Conservation (phyloP, 2,329 filamentous ascomycete species). For the Diaporthe citrichinensis region DNA sequence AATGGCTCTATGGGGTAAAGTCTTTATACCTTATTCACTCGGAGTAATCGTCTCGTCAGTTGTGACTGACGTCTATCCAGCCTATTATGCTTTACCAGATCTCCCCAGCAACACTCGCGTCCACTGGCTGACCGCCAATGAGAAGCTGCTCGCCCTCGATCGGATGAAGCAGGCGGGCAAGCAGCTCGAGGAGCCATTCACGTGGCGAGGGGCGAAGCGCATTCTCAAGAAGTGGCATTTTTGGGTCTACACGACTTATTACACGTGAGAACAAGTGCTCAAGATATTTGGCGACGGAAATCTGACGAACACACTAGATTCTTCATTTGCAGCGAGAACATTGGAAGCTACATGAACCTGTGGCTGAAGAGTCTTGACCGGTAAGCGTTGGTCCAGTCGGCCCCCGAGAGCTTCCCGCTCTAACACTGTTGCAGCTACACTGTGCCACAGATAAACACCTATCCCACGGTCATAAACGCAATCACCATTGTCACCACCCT, state of each 20-base stretch:
- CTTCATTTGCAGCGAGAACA: slow-evolving; percentile 48
- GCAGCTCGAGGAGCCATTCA: slow-evolving; percentile 45
- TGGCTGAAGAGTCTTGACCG: slow-evolving; percentile 45
- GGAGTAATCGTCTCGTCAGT: neutral
- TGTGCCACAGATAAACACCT: slow-evolving; percentile 50
- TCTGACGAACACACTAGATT: slow-evolving; percentile 41
- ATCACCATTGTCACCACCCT: slow-evolving; percentile 47
- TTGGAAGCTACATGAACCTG: slow-evolving; percentile 48
- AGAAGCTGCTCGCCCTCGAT: slow-evolving; percentile 45
- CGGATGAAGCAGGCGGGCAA: slow-evolving; percentile 47
- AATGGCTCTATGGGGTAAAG: slow-evolving; percentile 47
- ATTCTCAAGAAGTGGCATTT: slow-evolving; percentile 52
- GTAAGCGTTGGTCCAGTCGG: neutral
- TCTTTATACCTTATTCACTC: rapidly evolving
- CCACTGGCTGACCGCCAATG: slow-evolving; percentile 47
- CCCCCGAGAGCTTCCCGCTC: neutral
- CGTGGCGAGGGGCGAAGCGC: slow-evolving; percentile 43
- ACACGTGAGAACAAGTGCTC: slow-evolving; percentile 42
- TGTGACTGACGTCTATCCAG: slow-evolving; percentile 1
- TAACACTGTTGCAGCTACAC: slow-evolving; percentile 43
- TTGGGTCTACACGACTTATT: slow-evolving; percentile 50
- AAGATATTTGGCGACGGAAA: no score
- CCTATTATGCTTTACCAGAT: slow-evolving; percentile 45
- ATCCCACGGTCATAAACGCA: slow-evolving; percentile 48
- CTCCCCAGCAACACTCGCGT: slow-evolving; percentile 44